These are phyloP conservation scores for Aquanectria penicillioides DNA, from an alignment of 2,329 filamentous ascomycete genomes.

Conservation along the genomic window DNA sequence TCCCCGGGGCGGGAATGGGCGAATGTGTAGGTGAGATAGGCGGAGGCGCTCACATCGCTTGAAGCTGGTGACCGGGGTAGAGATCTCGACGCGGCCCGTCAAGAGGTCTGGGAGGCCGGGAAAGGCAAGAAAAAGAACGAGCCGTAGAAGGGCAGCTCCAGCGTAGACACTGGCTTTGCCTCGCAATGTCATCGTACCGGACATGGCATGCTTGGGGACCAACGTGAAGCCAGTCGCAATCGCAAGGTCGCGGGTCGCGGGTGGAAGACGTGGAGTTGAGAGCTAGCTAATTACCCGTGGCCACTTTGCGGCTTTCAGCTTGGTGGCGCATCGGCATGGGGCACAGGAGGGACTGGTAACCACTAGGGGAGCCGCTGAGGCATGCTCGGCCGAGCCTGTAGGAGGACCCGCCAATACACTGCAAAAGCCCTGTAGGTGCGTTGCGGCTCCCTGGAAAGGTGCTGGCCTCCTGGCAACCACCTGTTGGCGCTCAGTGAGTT, in stretches of 20 bases:
- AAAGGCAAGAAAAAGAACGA: conserved; percentile 83
- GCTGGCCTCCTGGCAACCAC: no score
- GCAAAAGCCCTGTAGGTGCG: background rate
- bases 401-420: conserved; percentile 16
- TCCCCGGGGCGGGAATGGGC: background rate
- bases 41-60: conserved; percentile 78
- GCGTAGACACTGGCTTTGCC: conserved; percentile 70
- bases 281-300: conserved; percentile 31
- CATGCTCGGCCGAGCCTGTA: conserved; percentile 24
- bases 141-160: conserved; percentile 79
- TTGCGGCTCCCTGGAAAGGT: conserved; percentile 25
- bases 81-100: conserved; percentile 93
- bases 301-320: conserved; percentile 48
- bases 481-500: no score
- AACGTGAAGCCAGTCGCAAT: conserved; percentile 27
- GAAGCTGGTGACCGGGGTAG: conserved; percentile 97
- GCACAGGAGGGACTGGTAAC: conserved; percentile 22
- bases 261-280: conserved; percentile 37
- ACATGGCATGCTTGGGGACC: conserved; percentile 48
- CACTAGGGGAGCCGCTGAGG: conserved; percentile 34
- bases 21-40: background rate
- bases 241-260: conserved; percentile 32
- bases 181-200: conserved; percentile 52
- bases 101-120: conserved; percentile 86
- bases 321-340: conserved; percentile 21